Evolutionary conservation across 2,329 filamentous ascomycete genomes (phyloP), one percentile per base, ranked within the genome.

Genomic region (Verticillium longisporum): DNA sequence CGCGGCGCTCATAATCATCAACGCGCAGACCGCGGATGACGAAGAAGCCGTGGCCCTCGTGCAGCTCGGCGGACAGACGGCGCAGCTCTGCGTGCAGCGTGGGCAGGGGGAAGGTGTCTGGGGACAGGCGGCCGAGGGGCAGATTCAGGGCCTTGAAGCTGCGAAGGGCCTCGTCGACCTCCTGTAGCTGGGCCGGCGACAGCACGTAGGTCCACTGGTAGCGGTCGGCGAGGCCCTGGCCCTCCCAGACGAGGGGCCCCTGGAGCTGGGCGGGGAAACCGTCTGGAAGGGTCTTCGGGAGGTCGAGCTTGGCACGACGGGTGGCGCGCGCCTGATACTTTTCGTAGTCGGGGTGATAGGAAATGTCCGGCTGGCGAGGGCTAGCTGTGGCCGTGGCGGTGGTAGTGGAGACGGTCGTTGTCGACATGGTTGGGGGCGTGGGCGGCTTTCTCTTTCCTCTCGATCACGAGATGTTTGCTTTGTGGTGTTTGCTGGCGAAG

Each of bases 41-140:
- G 56, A 83, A 83, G 73, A 88, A 87, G 2, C 86, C 86, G 57
- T 81, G 79, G 2, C 85, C 84, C 33, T 74, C 71, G 68, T 87
- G 83, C 1, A 88, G 69, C 61, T 86, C 83, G 10, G 73, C 66
- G 0, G 83, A 85, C 10, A 87, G 69, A 0, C 72, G 71, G 3
- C 83, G 79, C 2, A 88, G 75, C 11, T 75, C 75, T 0, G 70
- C 57, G 62, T 82, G 80, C 0, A 88, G 72, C 0, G 68, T 78
- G 0, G 82, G 81, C 0, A 88, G 71, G 0, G 84, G 83, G 53
- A 88, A 88, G 0, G 79, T 86, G 3, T 78, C 74, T 61, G 77
- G 74, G 6, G 68, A 74, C 57, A 88, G 70, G 50, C 79, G 68
- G 9, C 75, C 77, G 6, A 81, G 64, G 0, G 75, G 65, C 6